Percentiles rank a stretch among this genome's conserved stretches.
phyloP scores from a whole-genome alignment of 83 land plant genomes.

The Thuja plicata region DNA sequence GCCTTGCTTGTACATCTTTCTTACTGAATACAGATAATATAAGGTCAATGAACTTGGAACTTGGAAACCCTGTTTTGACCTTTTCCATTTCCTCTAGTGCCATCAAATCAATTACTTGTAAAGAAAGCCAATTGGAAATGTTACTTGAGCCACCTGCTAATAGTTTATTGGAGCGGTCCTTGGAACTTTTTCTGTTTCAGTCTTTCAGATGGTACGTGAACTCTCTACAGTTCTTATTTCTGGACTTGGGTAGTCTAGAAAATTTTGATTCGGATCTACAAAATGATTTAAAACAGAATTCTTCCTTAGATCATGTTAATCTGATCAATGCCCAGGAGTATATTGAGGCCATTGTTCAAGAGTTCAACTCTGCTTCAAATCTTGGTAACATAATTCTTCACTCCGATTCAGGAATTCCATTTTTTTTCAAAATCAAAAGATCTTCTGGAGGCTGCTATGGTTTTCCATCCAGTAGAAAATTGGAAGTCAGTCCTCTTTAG shows the following conservation, averaged over 20 bases:
- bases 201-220: constrained; percentile 12
- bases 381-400: not conserved
- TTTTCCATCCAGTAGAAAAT: constrained; percentile 1
- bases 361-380: not conserved
- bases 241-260: not conserved
- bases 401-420: not conserved
- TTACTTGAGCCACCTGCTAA: not conserved
- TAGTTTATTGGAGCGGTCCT: not conserved
- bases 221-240: constrained; percentile 6
- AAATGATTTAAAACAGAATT: not conserved
- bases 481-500: not conserved
- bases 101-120: not conserved
- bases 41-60: not conserved
- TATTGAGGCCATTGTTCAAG: not conserved
- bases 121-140: not conserved
- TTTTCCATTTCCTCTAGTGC: not conserved
- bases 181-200: not conserved
- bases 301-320: not conserved
- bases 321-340: not conserved
- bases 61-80: constrained; percentile 9
- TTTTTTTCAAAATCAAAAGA: constrained; percentile 6
- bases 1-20: not conserved
- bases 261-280: not conserved
- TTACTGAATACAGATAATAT: not conserved
- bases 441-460: constrained; percentile 9